Conservation (phyloP, 2,329 filamentous ascomycete genomes). For the Exophiala bonariae region DNA sequence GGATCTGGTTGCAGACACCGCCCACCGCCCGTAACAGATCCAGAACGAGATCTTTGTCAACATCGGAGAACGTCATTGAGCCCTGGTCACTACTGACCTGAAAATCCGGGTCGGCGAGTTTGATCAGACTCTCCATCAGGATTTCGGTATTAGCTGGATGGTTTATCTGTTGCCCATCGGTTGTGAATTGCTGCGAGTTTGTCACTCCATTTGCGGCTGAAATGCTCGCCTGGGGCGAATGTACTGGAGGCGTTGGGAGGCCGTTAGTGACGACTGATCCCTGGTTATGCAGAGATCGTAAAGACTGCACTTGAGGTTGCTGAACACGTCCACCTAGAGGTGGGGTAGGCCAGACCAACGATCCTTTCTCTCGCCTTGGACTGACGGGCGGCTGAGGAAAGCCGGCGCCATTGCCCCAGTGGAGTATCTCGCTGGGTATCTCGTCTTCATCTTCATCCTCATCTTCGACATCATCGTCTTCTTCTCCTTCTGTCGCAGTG, state of each 20-base stretch:
- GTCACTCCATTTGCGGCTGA: slow-evolving; percentile 2
- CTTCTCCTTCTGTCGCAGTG: slow-evolving; percentile 58
- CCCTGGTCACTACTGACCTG: slow-evolving; percentile 11
- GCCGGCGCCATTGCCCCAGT: slow-evolving; percentile 22
- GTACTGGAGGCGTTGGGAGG: slow-evolving; percentile 20
- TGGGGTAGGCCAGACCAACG: slow-evolving; percentile 14
- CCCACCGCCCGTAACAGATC: slow-evolving; percentile 53
- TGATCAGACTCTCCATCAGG: slow-evolving; percentile 29
- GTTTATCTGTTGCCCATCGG: slow-evolving; percentile 8
- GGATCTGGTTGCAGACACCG: slow-evolving; percentile 53
- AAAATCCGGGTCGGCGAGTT: slow-evolving; percentile 29
- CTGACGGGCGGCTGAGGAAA: slow-evolving; percentile 17
- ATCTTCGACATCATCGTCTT: slow-evolving; percentile 29
- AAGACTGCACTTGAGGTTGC: slow-evolving; percentile 9
- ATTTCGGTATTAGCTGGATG: slow-evolving; percentile 27
- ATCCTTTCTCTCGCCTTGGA: slow-evolving; percentile 7
- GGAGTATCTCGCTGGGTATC: slow-evolving; percentile 28
- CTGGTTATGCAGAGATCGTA: slow-evolving; percentile 9
- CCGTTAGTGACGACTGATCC: slow-evolving; percentile 20
- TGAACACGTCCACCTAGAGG: slow-evolving; percentile 9
- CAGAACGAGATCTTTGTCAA: slow-evolving; percentile 59
- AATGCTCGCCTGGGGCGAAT: slow-evolving; percentile 11
- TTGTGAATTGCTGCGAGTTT: not conserved
- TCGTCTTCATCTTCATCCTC: slow-evolving; percentile 38
- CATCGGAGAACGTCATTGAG: slow-evolving; percentile 37